Percentiles rank a stretch among this genome's conserved stretches.
Conservation (phyloP, 2,329 filamentous ascomycete genomes). For the Fusarium clavum region DNA sequence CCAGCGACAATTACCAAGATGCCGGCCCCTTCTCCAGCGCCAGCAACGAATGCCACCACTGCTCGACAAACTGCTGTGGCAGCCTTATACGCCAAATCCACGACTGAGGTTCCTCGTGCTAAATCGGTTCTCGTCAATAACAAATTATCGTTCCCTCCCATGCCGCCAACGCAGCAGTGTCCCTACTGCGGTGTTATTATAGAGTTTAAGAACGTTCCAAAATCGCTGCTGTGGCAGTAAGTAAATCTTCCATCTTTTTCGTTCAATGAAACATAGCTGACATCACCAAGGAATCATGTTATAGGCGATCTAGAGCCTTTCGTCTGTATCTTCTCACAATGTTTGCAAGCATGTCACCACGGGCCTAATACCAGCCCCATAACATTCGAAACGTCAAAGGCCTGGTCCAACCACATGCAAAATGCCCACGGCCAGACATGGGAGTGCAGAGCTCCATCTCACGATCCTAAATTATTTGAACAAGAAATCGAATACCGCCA, state of each 20-base stretch:
- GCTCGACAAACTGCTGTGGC: neutral
- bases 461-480: neutral
- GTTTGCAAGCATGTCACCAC: neutral
- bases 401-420: conserved; percentile 1
- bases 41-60: neutral
- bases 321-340: neutral
- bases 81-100: neutral
- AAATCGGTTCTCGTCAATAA: conserved; percentile 1
- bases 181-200: conserved; percentile 3
- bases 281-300: neutral
- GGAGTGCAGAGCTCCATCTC: conserved; percentile 4
- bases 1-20: neutral
- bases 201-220: neutral
- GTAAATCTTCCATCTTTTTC: neutral
- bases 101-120: neutral
- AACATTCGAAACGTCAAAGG: neutral
- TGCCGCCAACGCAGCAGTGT: neutral
- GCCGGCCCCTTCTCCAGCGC: no score
- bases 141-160: neutral
- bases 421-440: neutral
- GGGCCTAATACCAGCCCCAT: neutral
- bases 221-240: neutral
- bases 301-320: conserved; percentile 4
- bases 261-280: neutral
- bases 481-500: neutral